Evolutionary conservation across 2,329 filamentous ascomycete species (phyloP).

Genomic region (Hawksworthiomyces lignivorus): DNA sequence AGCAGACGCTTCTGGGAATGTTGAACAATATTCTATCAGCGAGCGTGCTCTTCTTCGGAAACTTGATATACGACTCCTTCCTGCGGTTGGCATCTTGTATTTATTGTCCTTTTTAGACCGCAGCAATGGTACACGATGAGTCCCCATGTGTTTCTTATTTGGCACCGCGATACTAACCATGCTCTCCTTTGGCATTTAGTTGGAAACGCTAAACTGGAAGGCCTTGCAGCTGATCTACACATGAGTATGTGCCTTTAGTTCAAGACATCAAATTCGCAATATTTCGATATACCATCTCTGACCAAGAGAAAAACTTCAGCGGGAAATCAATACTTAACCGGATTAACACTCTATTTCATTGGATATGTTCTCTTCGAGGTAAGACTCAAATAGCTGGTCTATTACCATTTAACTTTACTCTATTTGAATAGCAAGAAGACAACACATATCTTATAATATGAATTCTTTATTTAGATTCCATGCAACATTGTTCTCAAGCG

Average conservation of each 20-base stretch:
- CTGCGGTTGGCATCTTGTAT: constrained; percentile 47
- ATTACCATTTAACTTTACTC: background rate
- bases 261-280: background rate
- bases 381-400: constrained; percentile 1
- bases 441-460: too few relatives aligned
- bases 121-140: constrained; percentile 42
- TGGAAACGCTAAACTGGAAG: constrained; percentile 51
- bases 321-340: constrained; percentile 57
- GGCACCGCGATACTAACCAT: background rate
- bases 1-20: too few relatives aligned
- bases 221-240: constrained; percentile 41
- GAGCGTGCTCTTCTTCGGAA: constrained; percentile 53
- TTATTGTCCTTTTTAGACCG: constrained; percentile 49
- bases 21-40: constrained; percentile 28
- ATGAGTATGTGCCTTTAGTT: constrained; percentile 40
- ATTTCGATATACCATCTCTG: too few relatives aligned
- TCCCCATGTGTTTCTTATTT: constrained; percentile 19
- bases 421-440: too few relatives aligned
- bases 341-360: constrained; percentile 59
- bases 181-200: constrained; percentile 29
- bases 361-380: constrained; percentile 52
- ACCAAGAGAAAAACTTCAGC: too few relatives aligned
- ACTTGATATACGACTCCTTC: constrained; percentile 43
- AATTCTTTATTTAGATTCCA: constrained; percentile 39
- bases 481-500: constrained; percentile 56